Conservation (phyloP, 768 basidiomycete genomes). For the Boletus coccyginus region DNA sequence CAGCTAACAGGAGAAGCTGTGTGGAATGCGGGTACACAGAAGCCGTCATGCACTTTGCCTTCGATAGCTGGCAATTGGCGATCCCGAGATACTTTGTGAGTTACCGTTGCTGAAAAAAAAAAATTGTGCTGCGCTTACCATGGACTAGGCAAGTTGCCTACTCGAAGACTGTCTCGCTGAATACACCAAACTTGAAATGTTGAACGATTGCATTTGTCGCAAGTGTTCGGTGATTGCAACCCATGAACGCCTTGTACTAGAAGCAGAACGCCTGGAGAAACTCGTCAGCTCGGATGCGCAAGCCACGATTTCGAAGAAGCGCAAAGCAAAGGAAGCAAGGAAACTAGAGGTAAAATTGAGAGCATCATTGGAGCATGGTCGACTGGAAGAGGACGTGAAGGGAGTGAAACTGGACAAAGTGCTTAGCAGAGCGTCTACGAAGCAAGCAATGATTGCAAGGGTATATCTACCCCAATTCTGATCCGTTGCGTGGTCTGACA, state of each 20-base stretch:
- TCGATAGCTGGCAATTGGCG: conserved; percentile 82
- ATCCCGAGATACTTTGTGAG: conserved; percentile 63
- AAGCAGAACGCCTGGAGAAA: conserved; percentile 55
- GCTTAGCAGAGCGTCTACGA: conserved; percentile 71
- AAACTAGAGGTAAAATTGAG: conserved; percentile 61
- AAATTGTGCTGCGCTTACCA: conserved; percentile 7
- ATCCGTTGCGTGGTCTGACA: conserved; percentile 15
- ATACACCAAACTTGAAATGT: conserved; percentile 83
- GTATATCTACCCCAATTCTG: conserved; percentile 37
- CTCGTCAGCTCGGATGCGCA: conserved; percentile 34
- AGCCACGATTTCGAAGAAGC: conserved; percentile 70
- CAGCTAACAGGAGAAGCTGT: conserved; percentile 87
- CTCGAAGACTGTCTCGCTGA: conserved; percentile 84
- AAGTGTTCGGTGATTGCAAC: conserved; percentile 87
- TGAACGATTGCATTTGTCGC: conserved; percentile 91
- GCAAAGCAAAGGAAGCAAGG: conserved; percentile 67
- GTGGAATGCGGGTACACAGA: conserved; percentile 90
- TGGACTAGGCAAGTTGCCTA: conserved; percentile 54
- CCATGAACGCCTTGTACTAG: conserved; percentile 56
- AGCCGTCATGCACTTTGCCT: conserved; percentile 87
- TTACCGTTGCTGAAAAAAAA: conserved; percentile 18
- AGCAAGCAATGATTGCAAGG: conserved; percentile 90
- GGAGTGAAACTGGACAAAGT: conserved; percentile 80
- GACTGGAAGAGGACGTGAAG: conserved; percentile 82
- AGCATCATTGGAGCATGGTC: conserved; percentile 63